Evolutionary conservation across 2,329 filamentous ascomycete genomes (phyloP), one percentile per base, ranked within the genome.

Genomic region (Lasiodiplodia gonubiensis): DNA sequence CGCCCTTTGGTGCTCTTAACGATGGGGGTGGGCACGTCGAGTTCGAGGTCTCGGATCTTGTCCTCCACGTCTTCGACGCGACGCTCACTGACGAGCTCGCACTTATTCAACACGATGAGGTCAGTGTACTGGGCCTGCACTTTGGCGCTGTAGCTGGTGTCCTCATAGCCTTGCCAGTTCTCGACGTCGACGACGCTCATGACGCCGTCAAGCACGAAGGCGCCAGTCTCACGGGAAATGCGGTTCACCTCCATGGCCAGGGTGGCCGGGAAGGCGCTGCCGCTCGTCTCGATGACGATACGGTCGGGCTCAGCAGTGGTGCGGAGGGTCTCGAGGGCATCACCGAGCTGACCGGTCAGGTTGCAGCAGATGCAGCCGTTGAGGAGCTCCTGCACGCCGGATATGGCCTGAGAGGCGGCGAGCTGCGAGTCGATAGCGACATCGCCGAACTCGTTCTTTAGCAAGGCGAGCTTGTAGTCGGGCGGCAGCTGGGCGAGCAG

Each of bases 351-450:
- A 18, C 95, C 95, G 69, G 99, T 94, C 30, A 98, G 90, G 78
- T 98, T 98, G 83, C 95, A 99, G 86, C 95, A 99, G 80, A 99
- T 98, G 82, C 95, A 98, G 71, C 94, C 95, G 78, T 97, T 97
- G 65, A 99, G 89, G 1, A 99, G 86, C 80, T 99, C 95, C 73
- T 92, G 91, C 4, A 97, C 94, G 66, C 93, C 94, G 0, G 92
- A 90, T 72, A 99, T 93, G 70, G 94, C 89, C 60, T 88, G 88
- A 16, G 91, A 91, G 0, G 91, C 86, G 18, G 95, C 94, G 35
- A 99, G 90, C 78, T 97, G 92, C 1, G 92, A 95, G 83, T 99
- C 95, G 77, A 99, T 86, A 42, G 93, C 94, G 51, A 99, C 82
- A 78, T 98, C 94, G 76, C 95, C 95, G 79, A 97, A 98, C 82